Evolutionary conservation across 768 basidiomycete genomes (phyloP).

Genomic region (Phallus indusiatus): DNA sequence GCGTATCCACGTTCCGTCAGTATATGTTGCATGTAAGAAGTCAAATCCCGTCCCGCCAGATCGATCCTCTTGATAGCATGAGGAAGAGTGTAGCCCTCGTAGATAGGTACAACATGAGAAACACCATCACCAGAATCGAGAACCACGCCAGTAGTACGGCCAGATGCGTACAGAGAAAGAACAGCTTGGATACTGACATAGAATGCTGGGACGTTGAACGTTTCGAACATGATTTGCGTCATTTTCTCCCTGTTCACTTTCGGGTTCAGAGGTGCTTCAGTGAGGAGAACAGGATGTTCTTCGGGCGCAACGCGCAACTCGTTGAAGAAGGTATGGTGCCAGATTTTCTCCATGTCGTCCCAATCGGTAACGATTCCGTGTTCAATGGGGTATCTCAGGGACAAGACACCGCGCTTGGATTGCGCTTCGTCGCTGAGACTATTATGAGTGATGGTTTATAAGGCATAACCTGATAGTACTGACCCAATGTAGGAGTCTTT

Average conservation of each 20-base stretch:
- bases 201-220: constrained; percentile 88
- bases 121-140: constrained; percentile 72
- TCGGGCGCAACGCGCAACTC: constrained; percentile 89
- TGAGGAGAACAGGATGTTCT: constrained; percentile 86
- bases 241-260: constrained; percentile 91
- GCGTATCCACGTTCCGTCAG: constrained; percentile 53
- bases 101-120: constrained; percentile 63
- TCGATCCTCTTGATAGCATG: constrained; percentile 64
- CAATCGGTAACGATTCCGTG: constrained; percentile 69
- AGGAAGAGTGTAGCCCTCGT: constrained; percentile 60
- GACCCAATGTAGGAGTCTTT: constrained; percentile 72
- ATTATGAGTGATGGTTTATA: constrained; percentile 14
- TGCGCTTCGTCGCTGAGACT: constrained; percentile 55
- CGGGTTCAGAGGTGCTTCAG: constrained; percentile 88
- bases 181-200: constrained; percentile 91
- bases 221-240: constrained; percentile 97
- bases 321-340: constrained; percentile 78
- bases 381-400: constrained; percentile 62
- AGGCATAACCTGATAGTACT: constrained; percentile 12
- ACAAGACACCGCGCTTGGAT: constrained; percentile 64
- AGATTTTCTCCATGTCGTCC: constrained; percentile 73
- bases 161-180: constrained; percentile 66
- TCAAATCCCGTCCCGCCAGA: constrained; percentile 57
- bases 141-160: constrained; percentile 65
- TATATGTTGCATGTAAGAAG: constrained; percentile 46